These are phyloP conservation scores for Arctium minus DNA, from an alignment of 129 eudicot genomes.

Conservation along the genomic window DNA sequence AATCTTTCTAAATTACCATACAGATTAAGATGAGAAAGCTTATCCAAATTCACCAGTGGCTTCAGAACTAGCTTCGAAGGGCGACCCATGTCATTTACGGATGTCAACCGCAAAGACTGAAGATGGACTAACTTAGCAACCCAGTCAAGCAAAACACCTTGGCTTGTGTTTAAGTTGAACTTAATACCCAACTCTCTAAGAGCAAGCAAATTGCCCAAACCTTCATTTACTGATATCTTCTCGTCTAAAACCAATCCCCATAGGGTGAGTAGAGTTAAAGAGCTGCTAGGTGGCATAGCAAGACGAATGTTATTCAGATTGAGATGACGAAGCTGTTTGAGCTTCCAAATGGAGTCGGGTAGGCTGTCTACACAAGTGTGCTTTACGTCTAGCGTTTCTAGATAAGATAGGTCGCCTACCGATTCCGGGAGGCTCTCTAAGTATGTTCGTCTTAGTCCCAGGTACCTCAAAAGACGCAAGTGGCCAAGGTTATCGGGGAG, in stretches of 20 bases:
- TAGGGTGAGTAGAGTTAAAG: conserved; percentile 36
- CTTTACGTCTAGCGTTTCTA: conserved; percentile 70
- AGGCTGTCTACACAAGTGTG: conserved; percentile 43
- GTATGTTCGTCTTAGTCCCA: conserved; percentile 59
- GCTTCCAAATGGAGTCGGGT: conserved; percentile 56
- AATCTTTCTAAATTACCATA: conserved; percentile 40
- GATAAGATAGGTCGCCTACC: conserved; percentile 40
- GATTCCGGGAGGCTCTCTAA: conserved; percentile 52
- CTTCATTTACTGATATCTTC: conserved; percentile 25
- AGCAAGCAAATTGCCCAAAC: conserved; percentile 28
- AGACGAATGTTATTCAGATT: conserved; percentile 46
- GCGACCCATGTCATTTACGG: conserved; percentile 34
- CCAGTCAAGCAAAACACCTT: conserved; percentile 37
- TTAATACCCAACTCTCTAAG: conserved; percentile 58
- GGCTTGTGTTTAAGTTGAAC: conserved; percentile 28
- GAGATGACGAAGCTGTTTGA: conserved; percentile 51
- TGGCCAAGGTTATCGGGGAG: conserved; percentile 54
- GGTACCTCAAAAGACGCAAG: conserved; percentile 51
- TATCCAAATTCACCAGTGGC: conserved; percentile 27
- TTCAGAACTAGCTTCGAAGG: conserved; percentile 36
- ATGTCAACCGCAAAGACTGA: conserved; percentile 44
- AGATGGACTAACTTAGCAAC: conserved; percentile 31
- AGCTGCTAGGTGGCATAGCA: conserved; percentile 29
- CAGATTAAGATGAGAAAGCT: conserved; percentile 47
- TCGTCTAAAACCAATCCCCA: conserved; percentile 55